phyloP scores from a whole-genome alignment of 352 stramenopile species.

The Vaucheria bursata region DNA sequence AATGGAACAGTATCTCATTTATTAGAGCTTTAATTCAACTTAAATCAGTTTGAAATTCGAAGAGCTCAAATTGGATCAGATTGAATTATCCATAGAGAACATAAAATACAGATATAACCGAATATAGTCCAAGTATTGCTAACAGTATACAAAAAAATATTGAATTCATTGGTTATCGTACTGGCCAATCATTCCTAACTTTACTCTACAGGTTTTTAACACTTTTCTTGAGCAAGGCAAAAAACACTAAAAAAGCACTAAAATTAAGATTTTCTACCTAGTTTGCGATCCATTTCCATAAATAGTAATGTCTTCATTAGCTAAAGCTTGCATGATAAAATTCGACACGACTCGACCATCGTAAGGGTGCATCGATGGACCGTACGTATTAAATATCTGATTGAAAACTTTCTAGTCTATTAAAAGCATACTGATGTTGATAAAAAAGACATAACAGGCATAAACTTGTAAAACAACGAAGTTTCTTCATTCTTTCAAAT shows the following conservation, averaged over 20 bases:
- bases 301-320: slow-evolving; percentile 67
- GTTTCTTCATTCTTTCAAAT: no score
- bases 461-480: no score
- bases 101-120: neutral
- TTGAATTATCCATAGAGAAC: neutral
- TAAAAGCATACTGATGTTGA: no score
- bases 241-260: neutral
- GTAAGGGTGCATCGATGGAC: slow-evolving; percentile 94
- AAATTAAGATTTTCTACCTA: slow-evolving; percentile 33
- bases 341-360: slow-evolving; percentile 98
- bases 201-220: neutral
- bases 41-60: no score
- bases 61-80: no score
- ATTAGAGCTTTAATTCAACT: no score
- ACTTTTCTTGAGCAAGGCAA: neutral
- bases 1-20: neutral
- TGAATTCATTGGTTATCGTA: neutral
- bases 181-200: neutral
- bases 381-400: slow-evolving; percentile 99
- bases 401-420: no score
- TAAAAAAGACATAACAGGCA: no score
- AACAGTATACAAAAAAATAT: neutral
- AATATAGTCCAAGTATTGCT: neutral
- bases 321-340: slow-evolving; percentile 91
- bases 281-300: slow-evolving; percentile 91